Evolutionary conservation across 768 basidiomycete genomes (phyloP), one percentile per base, ranked within the genome.

Genomic region (Clitopilus hobsonii): DNA sequence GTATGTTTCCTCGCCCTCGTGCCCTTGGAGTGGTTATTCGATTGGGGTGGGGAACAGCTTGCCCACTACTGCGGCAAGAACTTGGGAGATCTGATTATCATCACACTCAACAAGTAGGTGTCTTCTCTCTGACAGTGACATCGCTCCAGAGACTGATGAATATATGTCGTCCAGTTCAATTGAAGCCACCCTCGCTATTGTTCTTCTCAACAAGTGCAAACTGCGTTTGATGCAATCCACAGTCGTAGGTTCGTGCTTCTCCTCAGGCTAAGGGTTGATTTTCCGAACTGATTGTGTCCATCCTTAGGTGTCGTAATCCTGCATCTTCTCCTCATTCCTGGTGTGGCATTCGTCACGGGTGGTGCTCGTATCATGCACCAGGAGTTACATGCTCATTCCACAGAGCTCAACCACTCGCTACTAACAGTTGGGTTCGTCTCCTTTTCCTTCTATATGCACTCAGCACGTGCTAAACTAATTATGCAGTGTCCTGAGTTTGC

Each of bases 321-420:
- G 14, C 88, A 88, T 62, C 74, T 89, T 1, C 73, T 91, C 1
- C 79, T 91, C 24, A 74, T 89, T 51, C 88, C 88, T 0, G 88
- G 88, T 4, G 73, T 77, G 2, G 74, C 86, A 0, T 89, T 89
- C 65, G 71, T 88, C 8, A 78, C 78, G 3, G 87, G 86, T 27
- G 88, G 87, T 45, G 81, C 79, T 16, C 75, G 78, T n/a, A 71
- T 88, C 18, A 71, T 80, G 60, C 76, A 85, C 41, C 88, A 91
- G 65, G 77, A 85, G 49, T 70, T 89, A 6, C 81, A 86, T 61
- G 84, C 84, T 1, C 82, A 84, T 59, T 62, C 79, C n/a, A 81
- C 82, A 0, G 74, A 86, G 60, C 72, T 89, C 3, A 89, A 89
- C 60, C 85, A 86, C 53, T 78, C 84, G 0, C 66, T 91, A 18